Conservation (phyloP, 805 yeast species). For the Isabelozyma gotoi region DNA sequence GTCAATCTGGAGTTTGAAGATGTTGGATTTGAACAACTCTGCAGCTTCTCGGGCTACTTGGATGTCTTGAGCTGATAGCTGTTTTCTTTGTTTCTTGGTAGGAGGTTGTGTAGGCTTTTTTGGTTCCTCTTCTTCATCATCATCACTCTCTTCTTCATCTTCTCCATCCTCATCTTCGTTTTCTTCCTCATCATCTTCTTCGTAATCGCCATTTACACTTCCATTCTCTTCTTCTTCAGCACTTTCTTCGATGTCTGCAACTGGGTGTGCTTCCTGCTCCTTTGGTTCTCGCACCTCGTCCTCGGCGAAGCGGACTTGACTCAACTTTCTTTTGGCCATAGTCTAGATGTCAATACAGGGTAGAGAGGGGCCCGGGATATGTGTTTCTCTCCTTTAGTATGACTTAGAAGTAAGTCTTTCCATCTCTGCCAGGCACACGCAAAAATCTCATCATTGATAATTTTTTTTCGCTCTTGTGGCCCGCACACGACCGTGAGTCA, state of each 20-base stretch:
- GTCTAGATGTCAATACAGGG: background rate
- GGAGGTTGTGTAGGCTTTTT: slow-evolving; percentile 12
- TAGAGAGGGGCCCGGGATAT: background rate
- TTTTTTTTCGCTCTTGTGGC: background rate
- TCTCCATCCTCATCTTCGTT: slow-evolving; percentile 14
- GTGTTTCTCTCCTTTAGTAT: too few relatives aligned
- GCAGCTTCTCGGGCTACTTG: slow-evolving; percentile 93
- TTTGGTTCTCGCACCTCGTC: slow-evolving; percentile 7
- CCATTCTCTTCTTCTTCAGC: slow-evolving; percentile 21
- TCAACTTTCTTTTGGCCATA: slow-evolving; percentile 27
- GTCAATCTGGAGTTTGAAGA: slow-evolving; percentile 92
- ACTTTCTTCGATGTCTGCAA: slow-evolving; percentile 22
- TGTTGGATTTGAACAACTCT: slow-evolving; percentile 90
- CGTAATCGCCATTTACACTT: slow-evolving; percentile 14
- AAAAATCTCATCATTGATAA: background rate
- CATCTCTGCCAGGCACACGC: background rate
- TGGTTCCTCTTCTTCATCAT: slow-evolving; percentile 1
- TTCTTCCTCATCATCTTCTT: slow-evolving; percentile 10
- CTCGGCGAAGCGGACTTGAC: slow-evolving; percentile 7
- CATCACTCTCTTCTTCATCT: slow-evolving; percentile 9
- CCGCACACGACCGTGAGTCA: too few relatives aligned
- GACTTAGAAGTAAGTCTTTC: background rate
- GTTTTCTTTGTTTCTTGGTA: slow-evolving; percentile 35
- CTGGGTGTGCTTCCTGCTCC: slow-evolving; percentile 3
- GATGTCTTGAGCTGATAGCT: slow-evolving; percentile 73